Conservation (phyloP, 2,329 filamentous ascomycete species). For the Colletotrichum scovillei region DNA sequence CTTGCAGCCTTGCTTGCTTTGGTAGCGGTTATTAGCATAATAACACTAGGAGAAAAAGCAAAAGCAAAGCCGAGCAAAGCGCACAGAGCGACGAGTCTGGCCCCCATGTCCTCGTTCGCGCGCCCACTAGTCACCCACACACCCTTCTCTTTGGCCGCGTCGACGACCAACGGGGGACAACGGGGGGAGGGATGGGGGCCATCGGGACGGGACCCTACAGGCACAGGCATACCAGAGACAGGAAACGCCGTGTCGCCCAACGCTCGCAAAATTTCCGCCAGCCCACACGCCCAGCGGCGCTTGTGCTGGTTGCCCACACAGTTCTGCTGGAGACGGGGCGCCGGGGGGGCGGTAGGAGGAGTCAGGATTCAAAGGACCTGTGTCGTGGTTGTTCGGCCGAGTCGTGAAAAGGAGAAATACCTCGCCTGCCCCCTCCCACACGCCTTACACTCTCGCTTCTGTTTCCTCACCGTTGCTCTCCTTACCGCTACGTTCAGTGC, state of each 20-base stretch:
- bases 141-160: conserved; percentile 4
- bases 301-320: conserved; percentile 5
- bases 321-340: background rate
- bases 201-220: conserved; percentile 10
- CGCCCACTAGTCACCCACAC: conserved; percentile 4
- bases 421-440: conserved; percentile 27
- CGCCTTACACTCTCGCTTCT: background rate
- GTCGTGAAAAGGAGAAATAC: conserved; percentile 34
- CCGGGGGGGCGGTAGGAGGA: background rate
- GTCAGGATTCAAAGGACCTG: background rate
- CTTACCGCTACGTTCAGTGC: conserved; percentile 25
- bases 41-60: conserved; percentile 2
- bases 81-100: background rate
- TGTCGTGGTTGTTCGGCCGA: conserved; percentile 11
- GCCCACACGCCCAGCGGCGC: conserved; percentile 23
- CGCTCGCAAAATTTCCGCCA: conserved; percentile 24
- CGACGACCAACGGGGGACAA: conserved; percentile 14
- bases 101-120: conserved; percentile 20
- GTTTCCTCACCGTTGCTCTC: conserved; percentile 19
- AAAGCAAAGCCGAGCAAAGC: conserved; percentile 7
- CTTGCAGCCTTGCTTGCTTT: background rate
- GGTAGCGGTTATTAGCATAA: conserved; percentile 12
- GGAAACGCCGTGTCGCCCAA: conserved; percentile 29
- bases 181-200: background rate
- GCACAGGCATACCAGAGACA: conserved; percentile 4